phyloP scores from a whole-genome alignment of 306 rosid species.

The Hippophae rhamnoides region DNA sequence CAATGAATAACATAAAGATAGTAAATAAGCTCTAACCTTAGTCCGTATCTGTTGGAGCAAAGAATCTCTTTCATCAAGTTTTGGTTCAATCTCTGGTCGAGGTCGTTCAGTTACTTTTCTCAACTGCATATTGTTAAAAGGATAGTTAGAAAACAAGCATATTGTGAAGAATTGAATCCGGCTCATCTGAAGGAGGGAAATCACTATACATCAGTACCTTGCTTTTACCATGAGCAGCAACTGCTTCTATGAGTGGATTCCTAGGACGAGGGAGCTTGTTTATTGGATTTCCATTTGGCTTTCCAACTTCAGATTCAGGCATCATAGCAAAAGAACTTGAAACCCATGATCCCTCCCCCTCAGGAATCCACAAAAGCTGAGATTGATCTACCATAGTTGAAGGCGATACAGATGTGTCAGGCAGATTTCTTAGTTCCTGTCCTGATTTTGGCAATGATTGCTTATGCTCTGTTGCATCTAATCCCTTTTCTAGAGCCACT shows the following conservation, averaged over 20 bases:
- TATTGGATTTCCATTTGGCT: constrained; percentile 39
- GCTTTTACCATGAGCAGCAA: constrained; percentile 84
- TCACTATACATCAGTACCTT: constrained; percentile 44
- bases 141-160: constrained; percentile 10
- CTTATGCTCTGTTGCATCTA: constrained; percentile 27
- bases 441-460: constrained; percentile 27
- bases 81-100: constrained; percentile 54
- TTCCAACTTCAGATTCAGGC: constrained; percentile 31
- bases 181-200: constrained; percentile 14
- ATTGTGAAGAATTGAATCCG: constrained; percentile 16
- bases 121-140: constrained; percentile 50
- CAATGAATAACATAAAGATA: constrained; percentile 6
- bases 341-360: constrained; percentile 33
- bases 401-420: constrained; percentile 21
- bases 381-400: constrained; percentile 27
- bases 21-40: constrained; percentile 49
- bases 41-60: constrained; percentile 77
- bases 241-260: constrained; percentile 60
- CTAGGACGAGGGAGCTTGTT: constrained; percentile 60
- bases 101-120: constrained; percentile 74
- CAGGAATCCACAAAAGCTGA: constrained; percentile 28
- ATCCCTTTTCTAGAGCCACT: constrained; percentile 27
- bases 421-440: constrained; percentile 29
- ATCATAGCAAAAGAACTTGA: constrained; percentile 23
- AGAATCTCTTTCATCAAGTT: constrained; percentile 74